A percentile compares a stretch with the other conserved stretches of the same genome.
Conservation (phyloP, 768 basidiomycete species). For the Kondoa subrosea region DNA sequence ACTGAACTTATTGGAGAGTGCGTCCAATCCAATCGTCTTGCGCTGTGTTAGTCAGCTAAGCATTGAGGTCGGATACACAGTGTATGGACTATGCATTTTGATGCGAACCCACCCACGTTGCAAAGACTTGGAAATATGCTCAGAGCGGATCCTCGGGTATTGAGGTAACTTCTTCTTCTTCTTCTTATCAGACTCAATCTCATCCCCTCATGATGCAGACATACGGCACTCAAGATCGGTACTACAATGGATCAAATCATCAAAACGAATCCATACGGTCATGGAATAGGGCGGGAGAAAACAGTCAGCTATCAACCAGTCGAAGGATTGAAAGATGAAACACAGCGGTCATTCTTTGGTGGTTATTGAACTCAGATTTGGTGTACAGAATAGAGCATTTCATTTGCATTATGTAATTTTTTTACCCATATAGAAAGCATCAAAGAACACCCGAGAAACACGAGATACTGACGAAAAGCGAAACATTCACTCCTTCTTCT, state of each 20-base stretch:
- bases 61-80: constrained; percentile 33
- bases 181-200: neutral
- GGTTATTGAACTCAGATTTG: neutral
- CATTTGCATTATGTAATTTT: neutral
- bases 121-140: constrained; percentile 49
- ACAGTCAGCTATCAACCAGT: neutral
- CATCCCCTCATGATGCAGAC: constrained; percentile 33
- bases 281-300: neutral
- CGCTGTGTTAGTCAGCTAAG: neutral
- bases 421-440: neutral
- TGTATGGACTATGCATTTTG: constrained; percentile 83
- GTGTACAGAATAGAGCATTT: neutral
- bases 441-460: neutral
- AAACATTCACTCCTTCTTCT: too few species aligned
- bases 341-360: neutral
- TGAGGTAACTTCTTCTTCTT: constrained; percentile 32
- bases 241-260: constrained; percentile 53
- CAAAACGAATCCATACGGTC: neutral
- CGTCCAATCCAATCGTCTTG: neutral
- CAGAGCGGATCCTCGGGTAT: constrained; percentile 61
- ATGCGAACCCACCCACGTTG: constrained; percentile 59
- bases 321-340: neutral
- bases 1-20: neutral
- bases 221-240: constrained; percentile 63
- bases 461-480: too few species aligned